A percentile compares a stretch with the other conserved stretches of the same genome.
Evolutionary conservation across 2,329 filamentous ascomycete species (phyloP).

Genomic region (Trichoderma aggressivum): DNA sequence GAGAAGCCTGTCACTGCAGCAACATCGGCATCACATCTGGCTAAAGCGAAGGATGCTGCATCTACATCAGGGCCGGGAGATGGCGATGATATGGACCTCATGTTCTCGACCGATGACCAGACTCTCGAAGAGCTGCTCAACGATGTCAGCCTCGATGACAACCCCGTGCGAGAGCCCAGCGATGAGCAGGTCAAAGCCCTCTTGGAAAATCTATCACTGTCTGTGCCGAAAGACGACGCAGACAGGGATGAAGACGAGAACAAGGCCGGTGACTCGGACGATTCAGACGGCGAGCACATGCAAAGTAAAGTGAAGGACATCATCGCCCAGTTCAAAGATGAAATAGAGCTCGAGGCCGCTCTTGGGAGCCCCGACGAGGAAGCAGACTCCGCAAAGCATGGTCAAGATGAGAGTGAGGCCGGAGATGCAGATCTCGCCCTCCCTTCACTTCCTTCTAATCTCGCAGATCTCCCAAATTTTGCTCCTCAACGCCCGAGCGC

Average conservation of each 20-base stretch:
- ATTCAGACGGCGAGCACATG: constrained; percentile 54
- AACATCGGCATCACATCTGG: background rate
- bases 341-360: constrained; percentile 37
- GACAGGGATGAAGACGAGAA: constrained; percentile 9
- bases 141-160: constrained; percentile 38
- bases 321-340: constrained; percentile 46
- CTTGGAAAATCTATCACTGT: constrained; percentile 36
- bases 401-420: background rate
- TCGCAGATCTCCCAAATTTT: constrained; percentile 36
- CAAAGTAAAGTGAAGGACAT: constrained; percentile 42
- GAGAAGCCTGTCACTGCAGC: background rate
- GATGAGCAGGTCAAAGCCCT: constrained; percentile 36
- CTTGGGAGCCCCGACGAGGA: constrained; percentile 8
- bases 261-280: constrained; percentile 31
- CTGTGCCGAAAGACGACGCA: constrained; percentile 29
- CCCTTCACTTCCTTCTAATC: constrained; percentile 45
- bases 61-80: constrained; percentile 16
- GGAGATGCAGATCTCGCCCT: constrained; percentile 35
- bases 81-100: constrained; percentile 36
- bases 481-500: constrained; percentile 21
- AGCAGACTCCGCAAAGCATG: background rate
- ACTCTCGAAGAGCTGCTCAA: constrained; percentile 51
- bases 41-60: background rate
- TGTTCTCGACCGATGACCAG: constrained; percentile 49
- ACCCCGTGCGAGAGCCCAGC: constrained; percentile 24